These are phyloP conservation scores for Podila horticola DNA, from an alignment of 192 early-diverging fungal genomes.

Conservation along the genomic window DNA sequence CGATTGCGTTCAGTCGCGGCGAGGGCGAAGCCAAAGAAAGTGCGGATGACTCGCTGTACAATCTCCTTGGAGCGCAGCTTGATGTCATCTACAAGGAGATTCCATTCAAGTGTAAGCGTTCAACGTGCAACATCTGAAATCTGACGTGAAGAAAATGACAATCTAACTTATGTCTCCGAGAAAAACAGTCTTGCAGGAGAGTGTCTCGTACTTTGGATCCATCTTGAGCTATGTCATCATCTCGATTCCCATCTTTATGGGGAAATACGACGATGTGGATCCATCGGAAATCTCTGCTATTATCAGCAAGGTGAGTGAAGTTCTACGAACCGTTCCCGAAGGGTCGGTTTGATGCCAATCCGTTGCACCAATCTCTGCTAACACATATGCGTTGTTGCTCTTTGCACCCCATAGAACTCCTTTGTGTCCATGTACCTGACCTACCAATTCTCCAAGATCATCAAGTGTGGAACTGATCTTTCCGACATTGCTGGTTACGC, in stretches of 20 bases:
- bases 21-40: constrained; percentile 69
- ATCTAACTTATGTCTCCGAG: background rate
- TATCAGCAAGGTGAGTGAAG: constrained; percentile 68
- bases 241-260: constrained; percentile 83
- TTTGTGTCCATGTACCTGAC: constrained; percentile 91
- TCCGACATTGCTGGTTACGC: constrained; percentile 87
- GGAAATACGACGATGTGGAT: constrained; percentile 77
- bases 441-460: constrained; percentile 77
- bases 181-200: constrained; percentile 64
- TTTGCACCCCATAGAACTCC: constrained; percentile 57
- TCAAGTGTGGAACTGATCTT: constrained; percentile 73
- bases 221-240: constrained; percentile 86
- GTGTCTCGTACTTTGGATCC: constrained; percentile 80
- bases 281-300: constrained; percentile 77
- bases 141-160: too few species aligned
- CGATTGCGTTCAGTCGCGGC: constrained; percentile 85
- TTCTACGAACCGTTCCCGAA: too few species aligned
- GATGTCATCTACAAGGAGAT: constrained; percentile 66
- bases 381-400: background rate
- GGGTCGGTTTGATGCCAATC: too few species aligned
- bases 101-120: constrained; percentile 55
- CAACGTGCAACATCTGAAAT: too few species aligned
- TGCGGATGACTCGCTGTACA: constrained; percentile 65
- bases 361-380: too few species aligned
- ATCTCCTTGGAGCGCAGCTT: constrained; percentile 63